Percentiles rank a stretch among this genome's conserved stretches.
phyloP scores from a whole-genome alignment of 208 protist species.

The Leishmania guyanensis region DNA sequence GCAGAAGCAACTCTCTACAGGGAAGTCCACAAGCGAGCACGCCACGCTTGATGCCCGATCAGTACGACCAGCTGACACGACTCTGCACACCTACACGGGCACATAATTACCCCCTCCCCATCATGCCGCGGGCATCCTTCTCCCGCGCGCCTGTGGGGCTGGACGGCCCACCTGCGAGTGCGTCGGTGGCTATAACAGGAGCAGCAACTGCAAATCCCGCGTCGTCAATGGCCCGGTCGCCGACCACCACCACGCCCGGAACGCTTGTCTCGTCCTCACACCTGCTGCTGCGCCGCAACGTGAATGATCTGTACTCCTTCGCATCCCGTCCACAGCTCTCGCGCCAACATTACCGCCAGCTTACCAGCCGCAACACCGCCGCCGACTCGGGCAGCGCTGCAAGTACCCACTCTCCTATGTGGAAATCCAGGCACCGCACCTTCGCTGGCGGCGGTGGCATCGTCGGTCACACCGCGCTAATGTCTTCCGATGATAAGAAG shows the following conservation, averaged over 20 bases:
- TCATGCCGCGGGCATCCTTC: neutral
- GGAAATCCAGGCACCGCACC: neutral
- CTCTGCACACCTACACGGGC: neutral
- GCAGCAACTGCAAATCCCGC: neutral
- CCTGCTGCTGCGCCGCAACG: conserved; percentile 1
- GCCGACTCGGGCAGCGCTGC: neutral
- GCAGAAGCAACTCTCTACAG: neutral
- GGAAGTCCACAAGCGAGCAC: neutral
- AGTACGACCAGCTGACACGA: neutral
- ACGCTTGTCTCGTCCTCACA: neutral
- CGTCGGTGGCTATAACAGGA: neutral
- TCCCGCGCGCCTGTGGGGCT: neutral
- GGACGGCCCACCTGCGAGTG: neutral
- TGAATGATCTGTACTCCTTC: conserved; percentile 5
- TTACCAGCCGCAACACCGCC: neutral
- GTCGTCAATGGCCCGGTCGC: neutral
- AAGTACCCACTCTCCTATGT: neutral
- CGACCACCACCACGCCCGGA: neutral
- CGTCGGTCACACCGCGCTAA: conserved; percentile 6
- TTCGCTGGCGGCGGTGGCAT: neutral
- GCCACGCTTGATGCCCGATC: neutral
- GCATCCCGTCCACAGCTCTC: neutral
- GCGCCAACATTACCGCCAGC: neutral
- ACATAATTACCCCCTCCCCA: neutral
- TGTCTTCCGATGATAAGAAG: conserved; percentile 21